Base-by-base conservation (phyloP, 169 alveolate species). In the Cystoisospora suis region DNA sequence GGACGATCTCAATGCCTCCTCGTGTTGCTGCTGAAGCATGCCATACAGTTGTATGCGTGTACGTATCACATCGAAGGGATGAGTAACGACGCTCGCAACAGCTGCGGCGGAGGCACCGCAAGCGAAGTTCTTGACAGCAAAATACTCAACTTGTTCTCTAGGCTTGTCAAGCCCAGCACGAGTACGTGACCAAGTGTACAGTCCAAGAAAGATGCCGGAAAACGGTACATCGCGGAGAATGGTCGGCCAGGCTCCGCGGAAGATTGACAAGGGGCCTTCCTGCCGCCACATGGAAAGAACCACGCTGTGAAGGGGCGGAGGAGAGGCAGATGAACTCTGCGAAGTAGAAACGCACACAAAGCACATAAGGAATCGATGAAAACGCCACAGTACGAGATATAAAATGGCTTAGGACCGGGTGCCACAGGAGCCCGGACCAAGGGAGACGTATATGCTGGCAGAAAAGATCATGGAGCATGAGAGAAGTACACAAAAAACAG, bases 41-140 rank as follows among this genome's bases (percentile, higher is more conserved):
- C 92, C 95, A 45, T 75, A 70, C 70, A 93, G 88, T 85, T 93
- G 94, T 45, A 93, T 56, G 29, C 94, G 92, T 36, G 95, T 89
- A 42, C 94, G 61, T 36, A 93, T 42, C n/a, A 93, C 91, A 70
- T 93, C 95, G 45, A 93, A 81, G 6, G 95, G 95, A 27, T 93
- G 94, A 40, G 95, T 93, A 59, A 93, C 58, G 42, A 88, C 77
- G 3, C 94, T 69, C 23, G 95, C 95, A 0, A 89, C 32, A 23
- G 89, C 91, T 1, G 89, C 95, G 34, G 95, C 93, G 0, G 77
- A 45, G 47, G 93, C 92, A 0, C 95, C 93, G 59, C 94, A 93
- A 38, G 70, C 70, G 87, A 93, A 89, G 69, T 90, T 93, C 56
- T n/a, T 65, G 69, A 77, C 70, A 3, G 91, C 91, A 72, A 46